phyloP scores from a whole-genome alignment of 768 basidiomycete genomes.

The Amanita brunnescens region DNA sequence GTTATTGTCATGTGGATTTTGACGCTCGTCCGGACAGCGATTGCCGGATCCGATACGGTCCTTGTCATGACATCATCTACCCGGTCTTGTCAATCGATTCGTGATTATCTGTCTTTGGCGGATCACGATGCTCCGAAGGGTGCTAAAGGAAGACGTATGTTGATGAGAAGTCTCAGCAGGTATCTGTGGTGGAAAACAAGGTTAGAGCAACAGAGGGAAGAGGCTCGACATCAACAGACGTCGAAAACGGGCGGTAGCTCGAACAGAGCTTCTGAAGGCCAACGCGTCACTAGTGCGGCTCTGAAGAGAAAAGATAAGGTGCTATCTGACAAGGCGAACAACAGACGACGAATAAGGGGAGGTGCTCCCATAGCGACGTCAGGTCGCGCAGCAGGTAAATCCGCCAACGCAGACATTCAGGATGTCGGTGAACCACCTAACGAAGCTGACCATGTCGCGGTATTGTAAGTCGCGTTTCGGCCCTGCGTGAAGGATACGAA shows the following conservation, averaged over 20 bases:
- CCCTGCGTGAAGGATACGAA: slow-evolving; percentile 1
- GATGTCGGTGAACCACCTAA: slow-evolving; percentile 25
- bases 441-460: slow-evolving; percentile 26
- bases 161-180: slow-evolving; percentile 61
- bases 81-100: slow-evolving; percentile 62
- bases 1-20: not conserved
- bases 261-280: slow-evolving; percentile 20
- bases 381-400: slow-evolving; percentile 10
- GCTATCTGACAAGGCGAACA: slow-evolving; percentile 47
- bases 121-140: slow-evolving; percentile 50
- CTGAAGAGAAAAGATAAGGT: slow-evolving; percentile 70
- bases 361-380: slow-evolving; percentile 39
- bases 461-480: not conserved
- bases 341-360: slow-evolving; percentile 68
- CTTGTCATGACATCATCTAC: slow-evolving; percentile 86
- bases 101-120: slow-evolving; percentile 70
- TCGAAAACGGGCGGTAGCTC: slow-evolving; percentile 14
- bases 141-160: slow-evolving; percentile 62
- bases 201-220: slow-evolving; percentile 28
- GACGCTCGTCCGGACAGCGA: slow-evolving; percentile 14
- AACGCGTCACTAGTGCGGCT: slow-evolving; percentile 52
- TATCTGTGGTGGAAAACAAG: slow-evolving; percentile 82
- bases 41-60: slow-evolving; percentile 61
- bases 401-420: slow-evolving; percentile 7
- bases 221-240: not conserved